Base-by-base conservation (phyloP, 2,329 filamentous ascomycete genomes). In the Botrytis galanthina region DNA sequence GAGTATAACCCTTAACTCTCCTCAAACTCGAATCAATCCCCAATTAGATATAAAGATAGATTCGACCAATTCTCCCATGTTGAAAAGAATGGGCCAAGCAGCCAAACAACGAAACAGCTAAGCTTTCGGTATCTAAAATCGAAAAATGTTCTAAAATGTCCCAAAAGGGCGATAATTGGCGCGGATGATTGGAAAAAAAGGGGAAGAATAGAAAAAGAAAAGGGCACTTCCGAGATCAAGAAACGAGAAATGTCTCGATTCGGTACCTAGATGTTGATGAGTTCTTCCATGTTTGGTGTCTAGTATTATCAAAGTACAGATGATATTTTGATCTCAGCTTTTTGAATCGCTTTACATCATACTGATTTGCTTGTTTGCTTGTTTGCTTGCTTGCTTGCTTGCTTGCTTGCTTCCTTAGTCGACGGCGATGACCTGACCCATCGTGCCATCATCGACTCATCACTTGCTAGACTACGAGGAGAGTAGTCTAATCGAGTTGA, bases 211-310 rank as follows among this genome's bases (percentile, higher is more conserved):
- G 14, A n/a, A 59, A 32, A 59, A 59, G 29, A 3, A 32, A 59
- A 48, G 20, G 20, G 54, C n/a, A 35, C 4, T 59, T 57, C 7
- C 12, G 51, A 57, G n/a, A 57, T n/a, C 12, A n/a, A 57, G 54
- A 59, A 59, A 59, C 54, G 54, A 59, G 54, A 59, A 59, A 59
- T 59, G 54, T 59, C 54, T 59, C 29, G 29, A 60, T 60, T 32
- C 8, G 57, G 18, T 26, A 60, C 20, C 20, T 48, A 10, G 44
- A 48, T 48, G 10, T 20, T 48, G 44, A 48, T 22, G 44, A 48
- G 44, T 48, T 48, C 44, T 20, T 48, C 20, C 44, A 48, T 48
- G 44, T 48, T 48, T 48, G 44, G 20, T 48, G 20, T 48, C 22
- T 48, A 26, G 46, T 48, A 22, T 48, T 4, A 26, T 48, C 20